Base-by-base conservation (phyloP, 352 stramenopile genomes). In the Pythium aristosporum region DNA sequence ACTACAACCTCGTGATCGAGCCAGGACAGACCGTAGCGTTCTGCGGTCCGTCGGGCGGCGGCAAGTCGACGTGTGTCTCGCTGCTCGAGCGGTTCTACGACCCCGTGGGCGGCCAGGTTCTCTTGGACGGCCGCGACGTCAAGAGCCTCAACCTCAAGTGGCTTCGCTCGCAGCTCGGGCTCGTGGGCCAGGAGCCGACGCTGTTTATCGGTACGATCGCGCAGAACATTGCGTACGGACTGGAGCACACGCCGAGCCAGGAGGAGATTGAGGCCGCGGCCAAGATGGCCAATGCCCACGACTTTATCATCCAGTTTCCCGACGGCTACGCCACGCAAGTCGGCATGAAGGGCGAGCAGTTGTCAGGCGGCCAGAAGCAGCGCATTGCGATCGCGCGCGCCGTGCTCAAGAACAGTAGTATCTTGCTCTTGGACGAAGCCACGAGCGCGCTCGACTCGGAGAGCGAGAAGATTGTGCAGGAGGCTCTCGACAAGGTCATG, bases 361-460 rank as follows among this genome's bases (percentile, higher is more conserved):
- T 99, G 12, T 85, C 73, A 0, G 79, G 82, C 3, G 77, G 83
- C 25, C 83, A 92, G 53, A 75, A 80, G 63, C 82, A 89, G 61
- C 77, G 96, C 5, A 91, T 98, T 56, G 89, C 90, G 13, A 98
- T 98, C 58, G 93, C 96, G 23, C 54, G 54, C 12, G 54, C 54
- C 23, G 54, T 61, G 34, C 25, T 57, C 12, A 32, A 28, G 34
- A 83, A 97, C 44, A 85, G 91, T 1, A 69, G 71, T 32, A 65
- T 98, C 13, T 77, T 98, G 56, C 61, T 98, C 10, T 50, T 98
- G 11, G 93, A 98, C 65, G 92, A 98, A 68, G 92, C 92, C 30
- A 97, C 91, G 12, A 91, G 73, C 48, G 91, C 88, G 2, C 60
- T 96, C 20, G 89, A 96, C 63, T 74, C 72, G 23, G 75, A 89